phyloP scores from a whole-genome alignment of 345 rosid species.

The Cardamine resedifolia region DNA sequence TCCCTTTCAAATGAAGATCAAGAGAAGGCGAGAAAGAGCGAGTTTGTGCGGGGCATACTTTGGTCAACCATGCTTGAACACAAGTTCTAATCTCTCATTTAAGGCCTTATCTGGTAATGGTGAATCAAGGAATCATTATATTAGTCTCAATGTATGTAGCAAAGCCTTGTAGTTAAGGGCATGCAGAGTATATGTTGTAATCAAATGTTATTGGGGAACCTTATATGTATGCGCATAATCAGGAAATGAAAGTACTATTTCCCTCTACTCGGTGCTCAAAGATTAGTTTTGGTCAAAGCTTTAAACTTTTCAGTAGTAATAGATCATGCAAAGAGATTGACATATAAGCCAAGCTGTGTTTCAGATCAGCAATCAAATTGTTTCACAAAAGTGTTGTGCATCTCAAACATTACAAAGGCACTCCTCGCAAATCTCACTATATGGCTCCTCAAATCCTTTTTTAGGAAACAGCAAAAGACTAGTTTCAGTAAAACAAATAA shows the following conservation, averaged over 20 bases:
- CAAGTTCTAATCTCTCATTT: slow-evolving; percentile 30
- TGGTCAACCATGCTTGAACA: slow-evolving; percentile 54
- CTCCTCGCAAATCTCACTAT: slow-evolving; percentile 28
- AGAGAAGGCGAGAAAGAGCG: slow-evolving; percentile 50
- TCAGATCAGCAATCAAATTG: slow-evolving; percentile 11
- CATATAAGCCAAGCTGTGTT: slow-evolving; percentile 21
- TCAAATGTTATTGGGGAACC: neutral
- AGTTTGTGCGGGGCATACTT: slow-evolving; percentile 53
- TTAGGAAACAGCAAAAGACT: slow-evolving; percentile 18
- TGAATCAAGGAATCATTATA: slow-evolving; percentile 26
- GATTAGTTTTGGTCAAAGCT: neutral
- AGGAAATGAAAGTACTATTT: slow-evolving; percentile 29
- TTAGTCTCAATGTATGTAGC: slow-evolving; percentile 26
- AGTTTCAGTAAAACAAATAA: slow-evolving; percentile 6
- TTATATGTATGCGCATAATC: slow-evolving; percentile 21
- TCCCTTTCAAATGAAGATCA: slow-evolving; percentile 49
- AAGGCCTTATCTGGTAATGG: neutral
- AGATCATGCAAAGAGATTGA: neutral
- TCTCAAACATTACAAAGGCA: slow-evolving; percentile 26
- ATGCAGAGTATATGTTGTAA: slow-evolving; percentile 16
- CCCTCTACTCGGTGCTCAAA: neutral
- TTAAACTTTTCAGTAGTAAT: neutral
- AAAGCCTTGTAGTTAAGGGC: slow-evolving; percentile 4
- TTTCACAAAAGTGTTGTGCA: slow-evolving; percentile 28
- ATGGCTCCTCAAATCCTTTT: slow-evolving; percentile 27